A percentile compares a stretch with the other conserved stretches of the same genome.
phyloP scores from a whole-genome alignment of 495 filamentous ascomycete genomes.

The Penicillium argentinense region DNA sequence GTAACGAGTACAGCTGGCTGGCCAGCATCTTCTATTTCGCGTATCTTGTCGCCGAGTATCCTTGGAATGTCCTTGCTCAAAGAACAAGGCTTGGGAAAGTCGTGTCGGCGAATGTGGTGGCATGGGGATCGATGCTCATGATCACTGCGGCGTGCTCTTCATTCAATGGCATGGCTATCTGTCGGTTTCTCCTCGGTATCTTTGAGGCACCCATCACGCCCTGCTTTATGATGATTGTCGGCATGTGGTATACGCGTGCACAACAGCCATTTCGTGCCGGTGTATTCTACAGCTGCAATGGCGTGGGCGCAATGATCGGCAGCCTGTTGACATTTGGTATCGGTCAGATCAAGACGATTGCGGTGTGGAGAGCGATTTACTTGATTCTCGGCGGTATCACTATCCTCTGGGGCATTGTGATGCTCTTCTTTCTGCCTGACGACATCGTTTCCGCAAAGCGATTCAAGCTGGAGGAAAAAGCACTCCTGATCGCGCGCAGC shows the following conservation, averaged over 20 bases:
- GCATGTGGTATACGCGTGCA: slow-evolving; percentile 32
- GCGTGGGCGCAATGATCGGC: slow-evolving; percentile 46
- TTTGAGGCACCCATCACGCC: slow-evolving; percentile 42
- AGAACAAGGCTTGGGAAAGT: slow-evolving; percentile 20
- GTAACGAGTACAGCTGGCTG: slow-evolving; percentile 51
- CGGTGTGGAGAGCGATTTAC: slow-evolving; percentile 43
- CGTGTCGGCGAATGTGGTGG: slow-evolving; percentile 21
- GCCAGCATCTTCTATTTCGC: slow-evolving; percentile 60
- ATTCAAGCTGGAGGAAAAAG: slow-evolving; percentile 40
- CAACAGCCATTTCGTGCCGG: slow-evolving; percentile 34
- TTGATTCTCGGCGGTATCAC: slow-evolving; percentile 39
- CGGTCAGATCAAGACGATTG: slow-evolving; percentile 45
- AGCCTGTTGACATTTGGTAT: slow-evolving; percentile 52
- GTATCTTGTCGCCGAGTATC: slow-evolving; percentile 37
- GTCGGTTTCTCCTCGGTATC: slow-evolving; percentile 41
- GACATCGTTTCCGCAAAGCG: slow-evolving; percentile 38
- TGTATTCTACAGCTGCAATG: slow-evolving; percentile 47
- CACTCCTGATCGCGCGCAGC: slow-evolving; percentile 37
- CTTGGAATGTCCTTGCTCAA: slow-evolving; percentile 25
- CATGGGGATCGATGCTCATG: slow-evolving; percentile 43
- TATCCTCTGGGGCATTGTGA: slow-evolving; percentile 36
- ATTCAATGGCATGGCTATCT: slow-evolving; percentile 39
- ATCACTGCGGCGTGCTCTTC: slow-evolving; percentile 32
- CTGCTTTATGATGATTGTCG: slow-evolving; percentile 42
- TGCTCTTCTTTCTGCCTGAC: slow-evolving; percentile 39